Percentiles rank a stretch among this genome's conserved stretches.
Conservation (phyloP, 257 asterid species). For the Solanum pennellii region DNA sequence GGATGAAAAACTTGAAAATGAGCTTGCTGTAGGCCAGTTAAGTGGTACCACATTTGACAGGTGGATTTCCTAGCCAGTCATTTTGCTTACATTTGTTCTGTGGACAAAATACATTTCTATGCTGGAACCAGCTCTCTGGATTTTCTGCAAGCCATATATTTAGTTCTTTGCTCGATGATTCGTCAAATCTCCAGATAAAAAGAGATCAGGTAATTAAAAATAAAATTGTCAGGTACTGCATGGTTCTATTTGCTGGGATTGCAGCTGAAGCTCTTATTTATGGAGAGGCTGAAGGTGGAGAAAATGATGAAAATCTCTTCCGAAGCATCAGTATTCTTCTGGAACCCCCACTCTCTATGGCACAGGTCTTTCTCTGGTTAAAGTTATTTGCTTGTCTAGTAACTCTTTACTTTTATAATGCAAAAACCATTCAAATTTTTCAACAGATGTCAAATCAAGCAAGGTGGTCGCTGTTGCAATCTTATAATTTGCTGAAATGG, state of each 20-base stretch:
- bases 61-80: slow-evolving; percentile 18
- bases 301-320: slow-evolving; percentile 87
- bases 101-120: not conserved
- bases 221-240: slow-evolving; percentile 61
- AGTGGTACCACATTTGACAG: slow-evolving; percentile 93
- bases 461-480: slow-evolving; percentile 88
- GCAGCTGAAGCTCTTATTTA: slow-evolving; percentile 93
- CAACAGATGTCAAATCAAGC: slow-evolving; percentile 95
- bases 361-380: slow-evolving; percentile 43
- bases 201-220: not conserved
- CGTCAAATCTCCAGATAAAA: not conserved
- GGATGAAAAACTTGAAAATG: slow-evolving; percentile 88
- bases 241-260: slow-evolving; percentile 98
- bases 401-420: not conserved
- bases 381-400: not conserved
- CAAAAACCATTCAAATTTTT: not conserved
- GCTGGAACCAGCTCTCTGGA: not conserved
- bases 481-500: slow-evolving; percentile 83
- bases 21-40: slow-evolving; percentile 80
- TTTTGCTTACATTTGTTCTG: not conserved
- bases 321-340: slow-evolving; percentile 63
- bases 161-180: not conserved
- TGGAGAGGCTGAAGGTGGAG: slow-evolving; percentile 98
- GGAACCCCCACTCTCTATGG: slow-evolving; percentile 75
- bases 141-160: not conserved